A percentile compares a stretch with the other conserved stretches of the same genome.
Conservation (phyloP, 345 rosid genomes). For the Euphorbia lathyris region DNA sequence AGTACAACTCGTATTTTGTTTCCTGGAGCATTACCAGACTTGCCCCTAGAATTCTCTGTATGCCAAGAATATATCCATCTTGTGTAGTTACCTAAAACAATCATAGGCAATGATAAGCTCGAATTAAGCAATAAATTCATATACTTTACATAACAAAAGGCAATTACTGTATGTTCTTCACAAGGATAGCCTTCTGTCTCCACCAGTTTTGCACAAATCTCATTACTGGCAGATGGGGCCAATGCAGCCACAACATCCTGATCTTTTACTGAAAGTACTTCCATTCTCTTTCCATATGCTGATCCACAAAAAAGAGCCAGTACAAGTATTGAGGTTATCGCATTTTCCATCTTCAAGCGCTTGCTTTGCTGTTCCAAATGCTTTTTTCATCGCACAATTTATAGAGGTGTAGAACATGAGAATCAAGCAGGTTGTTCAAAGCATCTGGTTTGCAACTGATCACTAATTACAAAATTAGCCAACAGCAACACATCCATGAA, state of each 20-base stretch:
- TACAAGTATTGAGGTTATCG: constrained; percentile 13
- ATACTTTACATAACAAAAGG: background rate
- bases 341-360: constrained; percentile 15
- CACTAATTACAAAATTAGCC: background rate
- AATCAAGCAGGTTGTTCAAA: constrained; percentile 8
- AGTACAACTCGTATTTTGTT: constrained; percentile 38
- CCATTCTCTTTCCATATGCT: constrained; percentile 20
- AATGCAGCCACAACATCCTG: constrained; percentile 10
- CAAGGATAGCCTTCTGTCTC: constrained; percentile 32
- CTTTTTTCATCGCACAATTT: background rate
- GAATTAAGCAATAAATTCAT: background rate
- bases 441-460: background rate
- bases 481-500: background rate
- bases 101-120: background rate
- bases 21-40: constrained; percentile 25
- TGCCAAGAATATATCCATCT: constrained; percentile 53
- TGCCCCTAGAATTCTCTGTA: constrained; percentile 48
- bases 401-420: background rate
- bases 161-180: constrained; percentile 37
- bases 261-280: constrained; percentile 1
- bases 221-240: constrained; percentile 16
- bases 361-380: constrained; percentile 15
- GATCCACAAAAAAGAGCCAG: constrained; percentile 26
- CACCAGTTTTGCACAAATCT: constrained; percentile 39
- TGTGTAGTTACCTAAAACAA: constrained; percentile 43